These are phyloP conservation scores for Cercospora canescens DNA, from an alignment of 2,329 filamentous ascomycete genomes.

Conservation along the genomic window DNA sequence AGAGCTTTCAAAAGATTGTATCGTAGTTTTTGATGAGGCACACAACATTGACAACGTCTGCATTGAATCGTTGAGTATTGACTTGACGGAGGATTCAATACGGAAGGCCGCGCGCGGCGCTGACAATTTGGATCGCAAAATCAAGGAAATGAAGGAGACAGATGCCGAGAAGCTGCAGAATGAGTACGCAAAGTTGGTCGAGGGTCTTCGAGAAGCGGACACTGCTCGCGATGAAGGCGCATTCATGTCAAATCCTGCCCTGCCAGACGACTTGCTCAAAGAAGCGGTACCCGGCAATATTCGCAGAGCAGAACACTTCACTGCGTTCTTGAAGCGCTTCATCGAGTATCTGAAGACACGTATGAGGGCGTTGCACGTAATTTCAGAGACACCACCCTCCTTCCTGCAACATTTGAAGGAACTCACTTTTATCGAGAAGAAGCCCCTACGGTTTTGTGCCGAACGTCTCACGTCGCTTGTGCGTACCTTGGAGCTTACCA, in stretches of 20 bases:
- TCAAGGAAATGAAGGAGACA: conserved; percentile 91
- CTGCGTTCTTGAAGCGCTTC: conserved; percentile 91
- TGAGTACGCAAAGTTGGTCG: conserved; percentile 93
- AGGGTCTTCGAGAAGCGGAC: conserved; percentile 84
- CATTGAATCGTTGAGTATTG: conserved; percentile 95
- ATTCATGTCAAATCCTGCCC: conserved; percentile 94
- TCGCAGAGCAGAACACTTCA: conserved; percentile 90
- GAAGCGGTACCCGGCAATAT: conserved; percentile 98
- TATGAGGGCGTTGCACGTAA: conserved; percentile 97
- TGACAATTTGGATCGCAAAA: conserved; percentile 85
- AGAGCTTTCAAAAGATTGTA: conserved; percentile 96
- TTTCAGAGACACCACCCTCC: conserved; percentile 92
- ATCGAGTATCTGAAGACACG: conserved; percentile 94
- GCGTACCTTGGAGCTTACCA: conserved; percentile 90
- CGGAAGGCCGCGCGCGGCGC: conserved; percentile 88
- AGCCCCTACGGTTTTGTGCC: conserved; percentile 90
- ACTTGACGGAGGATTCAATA: conserved; percentile 92
- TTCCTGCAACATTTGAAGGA: conserved; percentile 93
- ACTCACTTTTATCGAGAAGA: conserved; percentile 96
- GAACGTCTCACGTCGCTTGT: conserved; percentile 93
- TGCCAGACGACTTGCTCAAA: conserved; percentile 90
- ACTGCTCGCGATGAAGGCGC: conserved; percentile 90
- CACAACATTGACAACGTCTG: conserved; percentile 99
- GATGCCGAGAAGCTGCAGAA: conserved; percentile 92
- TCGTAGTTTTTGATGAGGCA: conserved; percentile 97